These are phyloP conservation scores for Fraxinus quadrangulata DNA, from an alignment of 257 asterid species.

Conservation along the genomic window DNA sequence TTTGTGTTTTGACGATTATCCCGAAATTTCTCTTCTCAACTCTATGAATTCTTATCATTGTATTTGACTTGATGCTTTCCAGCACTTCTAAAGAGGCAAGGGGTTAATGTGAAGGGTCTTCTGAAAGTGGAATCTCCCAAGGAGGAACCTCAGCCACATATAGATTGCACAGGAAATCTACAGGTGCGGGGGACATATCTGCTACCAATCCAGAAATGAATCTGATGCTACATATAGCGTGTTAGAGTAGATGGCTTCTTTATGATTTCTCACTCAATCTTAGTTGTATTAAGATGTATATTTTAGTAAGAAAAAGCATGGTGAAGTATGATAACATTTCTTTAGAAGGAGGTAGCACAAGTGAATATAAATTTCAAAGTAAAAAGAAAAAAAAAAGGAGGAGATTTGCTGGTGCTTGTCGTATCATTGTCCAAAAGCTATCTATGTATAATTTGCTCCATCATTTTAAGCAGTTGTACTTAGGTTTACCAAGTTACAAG, in stretches of 20 bases:
- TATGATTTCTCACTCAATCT: background rate
- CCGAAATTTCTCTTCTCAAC: conserved; percentile 1
- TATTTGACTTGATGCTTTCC: conserved; percentile 29
- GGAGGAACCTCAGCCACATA: conserved; percentile 80
- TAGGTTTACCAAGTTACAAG: background rate
- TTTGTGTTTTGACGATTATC: conserved; percentile 21
- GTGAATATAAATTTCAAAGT: conserved; percentile 3
- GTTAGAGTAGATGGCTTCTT: conserved; percentile 19
- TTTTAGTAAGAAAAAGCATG: conserved; percentile 12
- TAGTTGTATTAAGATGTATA: background rate
- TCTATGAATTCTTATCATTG: conserved; percentile 27
- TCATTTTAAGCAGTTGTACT: background rate
- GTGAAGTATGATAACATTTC: background rate
- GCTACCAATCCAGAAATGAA: conserved; percentile 10
- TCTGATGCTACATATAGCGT: conserved; percentile 19
- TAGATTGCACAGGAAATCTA: conserved; percentile 92
- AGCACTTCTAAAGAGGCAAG: conserved; percentile 98
- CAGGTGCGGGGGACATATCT: conserved; percentile 57
- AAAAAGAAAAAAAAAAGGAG: background rate
- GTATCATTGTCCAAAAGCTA: background rate
- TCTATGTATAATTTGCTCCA: background rate
- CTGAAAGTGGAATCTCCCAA: conserved; percentile 85
- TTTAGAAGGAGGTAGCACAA: conserved; percentile 18
- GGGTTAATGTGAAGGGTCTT: conserved; percentile 91
- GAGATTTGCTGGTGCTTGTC: conserved; percentile 1